Percentiles rank a stretch among this genome's conserved stretches.
Evolutionary conservation across 225 moss, liverwort and hornwort genomes (phyloP).

Genomic region (Antitrichia curtipendula): DNA sequence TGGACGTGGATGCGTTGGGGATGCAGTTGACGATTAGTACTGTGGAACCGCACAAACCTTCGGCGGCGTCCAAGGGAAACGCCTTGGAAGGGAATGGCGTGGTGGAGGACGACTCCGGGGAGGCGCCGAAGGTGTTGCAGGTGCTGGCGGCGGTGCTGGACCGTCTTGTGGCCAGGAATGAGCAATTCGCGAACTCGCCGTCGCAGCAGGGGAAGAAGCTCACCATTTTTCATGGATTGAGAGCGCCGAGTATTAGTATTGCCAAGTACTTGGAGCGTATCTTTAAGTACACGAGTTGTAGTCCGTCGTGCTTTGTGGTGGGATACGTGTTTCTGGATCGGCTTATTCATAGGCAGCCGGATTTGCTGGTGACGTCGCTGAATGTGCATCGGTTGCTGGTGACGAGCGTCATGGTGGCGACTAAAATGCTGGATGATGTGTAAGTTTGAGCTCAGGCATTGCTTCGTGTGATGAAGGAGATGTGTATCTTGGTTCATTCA

Average conservation of each 20-base stretch:
- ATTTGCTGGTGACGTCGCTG: slow-evolving; percentile 83
- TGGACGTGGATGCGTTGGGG: slow-evolving; percentile 19
- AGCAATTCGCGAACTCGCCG: slow-evolving; percentile 43
- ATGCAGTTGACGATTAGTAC: slow-evolving; percentile 19
- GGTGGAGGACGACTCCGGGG: slow-evolving; percentile 3
- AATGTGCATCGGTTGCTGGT: slow-evolving; percentile 88
- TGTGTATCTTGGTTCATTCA: not conserved
- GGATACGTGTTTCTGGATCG: slow-evolving; percentile 90
- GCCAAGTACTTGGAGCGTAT: slow-evolving; percentile 88
- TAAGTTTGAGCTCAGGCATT: slow-evolving; percentile 20
- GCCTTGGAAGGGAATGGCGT: not conserved
- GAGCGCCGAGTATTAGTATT: slow-evolving; percentile 80
- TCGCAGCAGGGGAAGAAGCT: slow-evolving; percentile 71
- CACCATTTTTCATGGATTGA: slow-evolving; percentile 74
- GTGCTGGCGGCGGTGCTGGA: slow-evolving; percentile 84
- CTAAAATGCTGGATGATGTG: slow-evolving; percentile 97
- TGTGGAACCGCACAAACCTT: not conserved
- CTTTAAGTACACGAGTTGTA: slow-evolving; percentile 91
- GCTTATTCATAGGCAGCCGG: slow-evolving; percentile 84
- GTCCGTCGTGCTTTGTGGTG: slow-evolving; percentile 86
- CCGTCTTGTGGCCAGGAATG: slow-evolving; percentile 72
- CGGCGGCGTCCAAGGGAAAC: not conserved
- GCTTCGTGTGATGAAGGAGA: not conserved
- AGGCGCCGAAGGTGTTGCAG: slow-evolving; percentile 60
- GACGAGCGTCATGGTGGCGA: slow-evolving; percentile 82